Base-by-base conservation (phyloP, 768 basidiomycete genomes). In the Hygrophoropsis aurantiaca region DNA sequence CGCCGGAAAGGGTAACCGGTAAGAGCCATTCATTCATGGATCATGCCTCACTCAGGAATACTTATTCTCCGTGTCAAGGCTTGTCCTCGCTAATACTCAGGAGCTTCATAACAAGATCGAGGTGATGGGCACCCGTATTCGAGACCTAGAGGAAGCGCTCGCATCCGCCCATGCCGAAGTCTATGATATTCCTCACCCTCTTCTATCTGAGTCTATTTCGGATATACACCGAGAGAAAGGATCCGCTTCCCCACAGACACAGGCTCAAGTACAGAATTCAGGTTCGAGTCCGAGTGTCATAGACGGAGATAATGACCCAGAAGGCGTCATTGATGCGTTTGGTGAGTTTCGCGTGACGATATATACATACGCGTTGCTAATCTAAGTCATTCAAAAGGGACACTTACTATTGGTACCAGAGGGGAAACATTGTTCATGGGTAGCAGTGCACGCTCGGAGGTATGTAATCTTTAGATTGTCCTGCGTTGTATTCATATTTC, bases 31-130 rank as follows among this genome's bases (percentile, higher is more conserved):
- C 11, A 5, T 23, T 25, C 20, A 4, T 33, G 26, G 5, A 27
- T 36, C 24, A 18, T n/a, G 26, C 26, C 19, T 10, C 13, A 19
- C 16, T 40, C 40, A 41, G 39, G 20, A 38, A 2, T 11, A 21
- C 15, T 21, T n/a, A 42, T 32, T 2, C 30, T 2, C 25, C 4
- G 26, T 4, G 20, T 6, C 1, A 41, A 80, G 81, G 20, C 68
- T 84, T 46, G 68, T 86, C 21, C 74, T 88, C 20, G 75, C 87
- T 19, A 81, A 82, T 54, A 87, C 84, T 1, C 80, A 82, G 53
- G 84, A 89, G 47, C 71, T 89, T 7, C 84, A 89, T 61, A 78
- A 79, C 41, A 76, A 77, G 52, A 81, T 87, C 5, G 84, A 82
- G 32, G 57, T 62, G 0, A 69, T 85, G 37, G 66, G 72, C 36